Evolutionary conservation across 2,329 filamentous ascomycete genomes (phyloP), one percentile per base, ranked within the genome.

Genomic region (Geosmithia putterillii): DNA sequence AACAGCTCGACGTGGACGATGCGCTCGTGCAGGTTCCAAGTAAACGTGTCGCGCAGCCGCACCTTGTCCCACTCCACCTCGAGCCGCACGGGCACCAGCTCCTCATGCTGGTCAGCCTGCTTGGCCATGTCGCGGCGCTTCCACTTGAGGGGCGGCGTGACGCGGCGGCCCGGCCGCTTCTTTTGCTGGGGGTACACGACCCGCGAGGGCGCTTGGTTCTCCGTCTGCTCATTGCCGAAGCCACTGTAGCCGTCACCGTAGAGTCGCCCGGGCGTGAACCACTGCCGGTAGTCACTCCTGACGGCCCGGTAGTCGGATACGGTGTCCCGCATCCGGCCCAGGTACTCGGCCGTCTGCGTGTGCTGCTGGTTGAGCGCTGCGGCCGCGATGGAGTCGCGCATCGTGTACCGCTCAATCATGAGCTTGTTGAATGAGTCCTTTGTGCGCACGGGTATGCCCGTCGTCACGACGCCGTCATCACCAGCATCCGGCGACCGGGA

Each of bases 61-160:
- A 96, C 78, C 66, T 94, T 95, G 51, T 96, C 90, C 74, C 86
- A 85, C 56, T 98, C 92, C 41, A 96, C 86, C 54, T 98, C 92
- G 44, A 98, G 66, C 40, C 92, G 79, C 50, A 98, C 76, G 3
- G 92, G 92, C 1, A 96, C 86, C 43, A 98, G 69, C 57, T 95
- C 87, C 60, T 98, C 92, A 43, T 86, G 73, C 57, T 90, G 84
- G 52, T 96, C 90, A 20, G 86, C 87, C 65, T 96, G 92, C 51
- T 81, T 77, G 48, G 79, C 75, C 67, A 89, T 75, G 51, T 95
- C 87, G 59, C 87, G 87, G 54, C 85, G 79, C 52, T 77, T 74
- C 49, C 89, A 76, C 49, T 83, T 84, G 41, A 94, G 63, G 47
- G 81, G 71, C 25, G 79, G 76, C 12, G 87, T 83, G 52, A 81